A percentile compares a stretch with the other conserved stretches of the same genome.
phyloP scores from a whole-genome alignment of 352 stramenopile genomes.

The Pythium plurisporium region DNA sequence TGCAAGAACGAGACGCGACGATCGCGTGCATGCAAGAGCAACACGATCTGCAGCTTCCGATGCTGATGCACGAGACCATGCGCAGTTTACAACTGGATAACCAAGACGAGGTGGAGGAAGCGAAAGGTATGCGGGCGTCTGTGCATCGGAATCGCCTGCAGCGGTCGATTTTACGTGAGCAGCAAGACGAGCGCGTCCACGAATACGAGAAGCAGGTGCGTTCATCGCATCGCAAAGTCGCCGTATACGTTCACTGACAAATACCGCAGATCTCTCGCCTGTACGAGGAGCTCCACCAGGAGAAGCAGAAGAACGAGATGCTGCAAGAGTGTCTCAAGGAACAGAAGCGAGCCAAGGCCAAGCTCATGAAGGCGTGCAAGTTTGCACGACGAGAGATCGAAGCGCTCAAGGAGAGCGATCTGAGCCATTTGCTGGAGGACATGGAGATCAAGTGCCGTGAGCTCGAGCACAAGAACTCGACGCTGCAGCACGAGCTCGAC shows the following conservation, averaged over 20 bases:
- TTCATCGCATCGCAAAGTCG: too few relatives aligned
- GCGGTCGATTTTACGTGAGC: constrained; percentile 12
- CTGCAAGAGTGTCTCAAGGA: constrained; percentile 57
- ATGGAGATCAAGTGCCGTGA: constrained; percentile 48
- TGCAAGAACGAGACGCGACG: constrained; percentile 53
- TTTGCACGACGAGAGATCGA: constrained; percentile 57
- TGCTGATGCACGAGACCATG: constrained; percentile 66
- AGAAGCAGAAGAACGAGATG: constrained; percentile 71
- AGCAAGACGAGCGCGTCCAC: constrained; percentile 45
- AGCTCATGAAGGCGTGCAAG: constrained; percentile 74
- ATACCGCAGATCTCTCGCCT: constrained; percentile 42
- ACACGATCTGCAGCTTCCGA: constrained; percentile 42
- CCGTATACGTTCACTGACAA: neutral
- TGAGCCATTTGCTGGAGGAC: constrained; percentile 64
- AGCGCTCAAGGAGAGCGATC: constrained; percentile 49
- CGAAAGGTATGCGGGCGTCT: neutral
- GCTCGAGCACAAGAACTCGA: constrained; percentile 47
- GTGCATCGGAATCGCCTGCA: constrained; percentile 12
- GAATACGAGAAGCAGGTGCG: constrained; percentile 67
- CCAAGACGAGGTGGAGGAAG: constrained; percentile 26
- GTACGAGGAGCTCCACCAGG: constrained; percentile 64
- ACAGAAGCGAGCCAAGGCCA: constrained; percentile 63
- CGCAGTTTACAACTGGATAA: constrained; percentile 37
- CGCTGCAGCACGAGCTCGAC: constrained; percentile 32
- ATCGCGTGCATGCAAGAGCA: constrained; percentile 50